phyloP scores from a whole-genome alignment of 805 yeast genomes.

The Pichia heedii region DNA sequence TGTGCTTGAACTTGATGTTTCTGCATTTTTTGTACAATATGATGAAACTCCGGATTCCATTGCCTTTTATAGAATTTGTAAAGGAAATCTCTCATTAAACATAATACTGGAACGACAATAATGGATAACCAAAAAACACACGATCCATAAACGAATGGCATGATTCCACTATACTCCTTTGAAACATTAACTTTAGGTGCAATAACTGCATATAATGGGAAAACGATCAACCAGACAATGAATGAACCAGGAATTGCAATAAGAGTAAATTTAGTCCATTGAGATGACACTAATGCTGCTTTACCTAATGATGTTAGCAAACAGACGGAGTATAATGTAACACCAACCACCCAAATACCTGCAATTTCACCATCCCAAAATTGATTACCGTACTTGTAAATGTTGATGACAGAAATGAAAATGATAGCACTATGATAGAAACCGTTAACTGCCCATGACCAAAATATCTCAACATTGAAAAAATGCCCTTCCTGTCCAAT shows the following conservation, averaged over 20 bases:
- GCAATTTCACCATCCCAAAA: constrained; percentile 60
- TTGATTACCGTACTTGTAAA: constrained; percentile 60
- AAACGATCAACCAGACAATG: constrained; percentile 69
- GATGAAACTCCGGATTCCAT: constrained; percentile 87
- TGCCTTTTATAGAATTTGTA: constrained; percentile 95
- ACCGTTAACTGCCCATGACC: constrained; percentile 97
- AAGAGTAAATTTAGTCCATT: constrained; percentile 92
- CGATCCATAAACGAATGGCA: constrained; percentile 67
- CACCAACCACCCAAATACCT: constrained; percentile 95
- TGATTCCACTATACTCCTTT: constrained; percentile 73
- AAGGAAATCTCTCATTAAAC: constrained; percentile 76
- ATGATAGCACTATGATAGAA: constrained; percentile 87
- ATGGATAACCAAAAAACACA: constrained; percentile 76
- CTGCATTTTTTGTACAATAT: constrained; percentile 93
- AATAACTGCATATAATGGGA: constrained; percentile 77
- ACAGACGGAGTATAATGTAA: constrained; percentile 80
- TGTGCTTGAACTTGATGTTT: constrained; percentile 89
- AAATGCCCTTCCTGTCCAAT: constrained; percentile 84
- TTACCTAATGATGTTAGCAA: constrained; percentile 85
- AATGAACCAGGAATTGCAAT: constrained; percentile 94
- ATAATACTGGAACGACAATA: constrained; percentile 65
- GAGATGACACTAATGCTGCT: constrained; percentile 83
- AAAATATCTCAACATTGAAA: constrained; percentile 83
- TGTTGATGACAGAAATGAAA: constrained; percentile 60
- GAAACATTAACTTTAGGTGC: constrained; percentile 84